phyloP scores from a whole-genome alignment of 2,329 filamentous ascomycete genomes.

The Phialophora tarda region DNA sequence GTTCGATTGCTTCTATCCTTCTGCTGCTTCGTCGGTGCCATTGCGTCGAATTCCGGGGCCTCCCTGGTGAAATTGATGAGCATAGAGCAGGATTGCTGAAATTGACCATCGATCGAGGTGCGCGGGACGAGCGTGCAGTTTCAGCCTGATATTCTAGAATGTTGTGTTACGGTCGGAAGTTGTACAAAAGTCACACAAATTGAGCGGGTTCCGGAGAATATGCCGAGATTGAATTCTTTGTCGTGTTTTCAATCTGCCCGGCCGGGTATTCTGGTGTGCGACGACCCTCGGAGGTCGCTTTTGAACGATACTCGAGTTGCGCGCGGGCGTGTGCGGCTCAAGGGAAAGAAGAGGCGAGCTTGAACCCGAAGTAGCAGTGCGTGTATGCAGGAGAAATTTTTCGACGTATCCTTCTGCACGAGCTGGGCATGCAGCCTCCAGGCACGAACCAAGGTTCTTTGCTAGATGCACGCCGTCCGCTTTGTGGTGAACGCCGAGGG shows the following conservation, averaged over 20 bases:
- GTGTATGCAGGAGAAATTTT: slow-evolving; percentile 17
- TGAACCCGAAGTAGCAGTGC: neutral
- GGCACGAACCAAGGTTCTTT: slow-evolving; percentile 15
- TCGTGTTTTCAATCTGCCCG: slow-evolving; percentile 7
- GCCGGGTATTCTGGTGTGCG: slow-evolving; percentile 11
- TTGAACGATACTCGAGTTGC: neutral
- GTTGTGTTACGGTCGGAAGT: slow-evolving; percentile 10
- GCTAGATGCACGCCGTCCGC: neutral
- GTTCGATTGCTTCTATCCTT: slow-evolving; percentile 16
- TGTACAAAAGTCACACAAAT: slow-evolving; percentile 7
- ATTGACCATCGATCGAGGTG: neutral
- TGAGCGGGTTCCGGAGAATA: slow-evolving; percentile 16
- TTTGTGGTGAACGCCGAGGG: slow-evolving; percentile 1
- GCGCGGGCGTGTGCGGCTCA: neutral
- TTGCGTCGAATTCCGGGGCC: neutral
- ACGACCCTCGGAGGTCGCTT: neutral
- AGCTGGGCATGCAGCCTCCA: neutral
- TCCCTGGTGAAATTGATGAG: neutral
- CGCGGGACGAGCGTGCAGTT: neutral
- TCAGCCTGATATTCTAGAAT: slow-evolving; percentile 11
- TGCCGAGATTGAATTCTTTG: slow-evolving; percentile 26
- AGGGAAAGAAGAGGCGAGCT: neutral
- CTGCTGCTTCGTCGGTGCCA: slow-evolving; percentile 27
- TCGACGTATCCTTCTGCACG: neutral
- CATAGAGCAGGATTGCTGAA: neutral